These are phyloP conservation scores for Bassia scoparia DNA, from an alignment of 148 eudicot species.

Conservation along the genomic window DNA sequence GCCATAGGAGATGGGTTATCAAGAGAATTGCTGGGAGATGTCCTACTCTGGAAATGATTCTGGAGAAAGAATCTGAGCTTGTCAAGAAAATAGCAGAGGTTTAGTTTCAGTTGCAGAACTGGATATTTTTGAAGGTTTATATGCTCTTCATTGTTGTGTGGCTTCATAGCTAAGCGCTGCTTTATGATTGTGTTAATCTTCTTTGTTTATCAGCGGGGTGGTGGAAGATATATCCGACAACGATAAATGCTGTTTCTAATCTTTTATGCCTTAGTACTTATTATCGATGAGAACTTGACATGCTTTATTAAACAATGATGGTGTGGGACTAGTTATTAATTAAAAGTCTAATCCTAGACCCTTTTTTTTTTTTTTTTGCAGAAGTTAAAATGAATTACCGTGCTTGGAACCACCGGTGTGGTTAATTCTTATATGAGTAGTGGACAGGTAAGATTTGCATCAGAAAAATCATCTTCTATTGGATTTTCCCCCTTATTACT, in stretches of 20 bases:
- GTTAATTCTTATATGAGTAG: slow-evolving; percentile 69
- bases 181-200: background rate
- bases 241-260: background rate
- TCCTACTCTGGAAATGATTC: slow-evolving; percentile 55
- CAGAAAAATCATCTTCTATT: slow-evolving; percentile 1
- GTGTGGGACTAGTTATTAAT: background rate
- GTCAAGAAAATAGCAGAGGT: slow-evolving; percentile 88
- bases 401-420: slow-evolving; percentile 85
- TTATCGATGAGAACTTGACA: background rate
- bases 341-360: background rate
- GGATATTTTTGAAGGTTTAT: slow-evolving; percentile 40
- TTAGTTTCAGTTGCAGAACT: slow-evolving; percentile 42
- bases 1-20: slow-evolving; percentile 84
- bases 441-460: slow-evolving; percentile 58
- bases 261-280: background rate
- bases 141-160: slow-evolving; percentile 33
- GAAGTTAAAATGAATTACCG: slow-evolving; percentile 94
- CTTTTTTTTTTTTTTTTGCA: slow-evolving; percentile 35
- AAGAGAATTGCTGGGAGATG: slow-evolving; percentile 55
- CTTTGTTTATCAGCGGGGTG: background rate
- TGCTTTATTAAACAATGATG: background rate
- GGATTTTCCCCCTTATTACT: too few relatives aligned
- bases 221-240: background rate
- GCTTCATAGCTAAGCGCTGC: slow-evolving; percentile 18
- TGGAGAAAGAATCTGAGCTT: slow-evolving; percentile 73